Percentiles rank a stretch among this genome's conserved stretches.
Conservation (phyloP, 2,329 filamentous ascomycete genomes). For the Colletotrichum sp. region DNA sequence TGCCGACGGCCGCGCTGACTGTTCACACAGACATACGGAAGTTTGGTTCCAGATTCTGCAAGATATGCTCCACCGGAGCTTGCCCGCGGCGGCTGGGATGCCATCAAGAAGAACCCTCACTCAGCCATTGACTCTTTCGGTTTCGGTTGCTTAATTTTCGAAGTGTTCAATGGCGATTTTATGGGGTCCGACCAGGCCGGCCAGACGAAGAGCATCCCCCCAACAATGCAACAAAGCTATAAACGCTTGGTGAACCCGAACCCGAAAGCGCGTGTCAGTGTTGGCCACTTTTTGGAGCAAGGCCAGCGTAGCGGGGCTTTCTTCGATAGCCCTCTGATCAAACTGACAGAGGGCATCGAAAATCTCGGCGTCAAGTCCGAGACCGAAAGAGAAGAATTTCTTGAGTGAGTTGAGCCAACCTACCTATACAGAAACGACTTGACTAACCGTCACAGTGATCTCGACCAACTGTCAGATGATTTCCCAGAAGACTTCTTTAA, state of each 20-base stretch:
- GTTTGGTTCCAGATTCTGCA: conserved; percentile 82
- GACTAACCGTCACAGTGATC: conserved; percentile 59
- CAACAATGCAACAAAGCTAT: conserved; percentile 89
- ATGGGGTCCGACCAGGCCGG: conserved; percentile 78
- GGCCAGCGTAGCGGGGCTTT: conserved; percentile 83
- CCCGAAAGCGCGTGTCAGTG: conserved; percentile 85
- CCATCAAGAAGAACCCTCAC: conserved; percentile 81
- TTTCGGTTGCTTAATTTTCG: conserved; percentile 83
- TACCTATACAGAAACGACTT: conserved; percentile 25
- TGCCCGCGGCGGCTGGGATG: conserved; percentile 86
- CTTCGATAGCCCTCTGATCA: conserved; percentile 92
- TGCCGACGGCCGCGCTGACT: conserved; percentile 11
- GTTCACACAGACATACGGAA: conserved; percentile 74
- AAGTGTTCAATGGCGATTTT: conserved; percentile 90
- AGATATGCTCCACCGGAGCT: conserved; percentile 90
- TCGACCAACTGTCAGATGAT: conserved; percentile 87
- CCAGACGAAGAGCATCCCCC: conserved; percentile 85
- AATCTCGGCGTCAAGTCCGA: conserved; percentile 89
- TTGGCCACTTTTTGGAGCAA: conserved; percentile 88
- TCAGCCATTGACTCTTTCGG: conserved; percentile 87
- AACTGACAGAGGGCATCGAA: conserved; percentile 90
- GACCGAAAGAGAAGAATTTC: conserved; percentile 81
- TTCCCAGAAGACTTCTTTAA: conserved; percentile 99
- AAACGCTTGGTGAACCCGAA: conserved; percentile 88
- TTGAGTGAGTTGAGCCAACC: conserved; percentile 57